Percentiles rank a stretch among this genome's conserved stretches.
phyloP scores from a whole-genome alignment of 2,329 filamentous ascomycete genomes.

The Talaromyces sp. region DNA sequence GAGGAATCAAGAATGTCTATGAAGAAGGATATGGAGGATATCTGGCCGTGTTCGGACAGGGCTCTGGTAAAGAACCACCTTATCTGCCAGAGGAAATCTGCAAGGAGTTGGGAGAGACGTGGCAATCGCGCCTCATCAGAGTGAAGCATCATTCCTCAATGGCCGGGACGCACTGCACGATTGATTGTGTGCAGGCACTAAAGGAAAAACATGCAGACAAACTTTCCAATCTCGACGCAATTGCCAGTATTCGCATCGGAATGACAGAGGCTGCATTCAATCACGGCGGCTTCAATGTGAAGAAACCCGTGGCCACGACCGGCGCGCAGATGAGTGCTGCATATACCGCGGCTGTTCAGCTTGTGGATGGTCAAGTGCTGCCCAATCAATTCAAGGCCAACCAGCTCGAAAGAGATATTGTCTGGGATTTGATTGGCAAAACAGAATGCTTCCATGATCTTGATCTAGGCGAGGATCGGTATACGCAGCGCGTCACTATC shows the following conservation, averaged over 20 bases:
- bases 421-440: slow-evolving; percentile 37
- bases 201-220: slow-evolving; percentile 21
- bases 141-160: slow-evolving; percentile 41
- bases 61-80: slow-evolving; percentile 27
- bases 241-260: neutral
- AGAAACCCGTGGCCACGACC: slow-evolving; percentile 33
- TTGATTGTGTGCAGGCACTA: slow-evolving; percentile 35
- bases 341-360: slow-evolving; percentile 37
- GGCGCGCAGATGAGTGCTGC: slow-evolving; percentile 42
- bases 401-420: slow-evolving; percentile 32
- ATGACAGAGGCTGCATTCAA: slow-evolving; percentile 26
- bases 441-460: slow-evolving; percentile 24
- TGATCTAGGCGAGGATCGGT: slow-evolving; percentile 16
- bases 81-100: slow-evolving; percentile 29
- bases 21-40: neutral
- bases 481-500: slow-evolving; percentile 22
- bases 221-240: slow-evolving; percentile 20
- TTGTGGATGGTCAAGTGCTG: slow-evolving; percentile 38
- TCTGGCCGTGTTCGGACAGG: neutral
- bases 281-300: slow-evolving; percentile 38
- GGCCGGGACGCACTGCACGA: slow-evolving; percentile 35
- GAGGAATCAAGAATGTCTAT: neutral
- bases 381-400: slow-evolving; percentile 31
- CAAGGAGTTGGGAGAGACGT: slow-evolving; percentile 34
- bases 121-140: slow-evolving; percentile 31